Percentiles rank a stretch among this genome's conserved stretches.
Conservation (phyloP, 2,329 filamentous ascomycete species). For the Penicillium griseofulvum region DNA sequence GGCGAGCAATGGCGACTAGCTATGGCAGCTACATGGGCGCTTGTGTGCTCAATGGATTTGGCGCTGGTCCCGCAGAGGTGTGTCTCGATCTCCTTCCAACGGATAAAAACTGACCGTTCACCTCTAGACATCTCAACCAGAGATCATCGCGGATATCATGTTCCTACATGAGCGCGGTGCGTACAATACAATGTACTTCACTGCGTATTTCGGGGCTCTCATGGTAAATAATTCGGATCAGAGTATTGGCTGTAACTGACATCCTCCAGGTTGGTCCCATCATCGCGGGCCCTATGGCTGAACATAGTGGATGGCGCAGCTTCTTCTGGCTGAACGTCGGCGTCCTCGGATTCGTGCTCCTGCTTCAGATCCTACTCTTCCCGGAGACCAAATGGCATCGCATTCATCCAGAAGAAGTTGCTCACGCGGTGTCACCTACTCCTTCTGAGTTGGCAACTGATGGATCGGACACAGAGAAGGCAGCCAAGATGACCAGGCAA, state of each 20-base stretch:
- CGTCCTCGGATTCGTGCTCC: slow-evolving; percentile 49
- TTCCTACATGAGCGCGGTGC: slow-evolving; percentile 65
- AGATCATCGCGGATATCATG: slow-evolving; percentile 63
- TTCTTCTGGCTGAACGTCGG: slow-evolving; percentile 67
- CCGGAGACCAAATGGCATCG: slow-evolving; percentile 63
- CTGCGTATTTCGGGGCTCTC: slow-evolving; percentile 60
- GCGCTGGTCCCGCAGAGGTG: slow-evolving; percentile 59
- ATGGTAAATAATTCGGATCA: slow-evolving; percentile 46
- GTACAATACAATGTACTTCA: slow-evolving; percentile 58
- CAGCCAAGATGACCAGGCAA: slow-evolving; percentile 6
- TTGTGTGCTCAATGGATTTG: slow-evolving; percentile 61
- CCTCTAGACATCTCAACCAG: slow-evolving; percentile 56
- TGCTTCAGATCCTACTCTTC: slow-evolving; percentile 59
- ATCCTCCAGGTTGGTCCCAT: slow-evolving; percentile 52
- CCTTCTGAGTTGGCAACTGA: background rate
- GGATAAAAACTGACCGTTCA: background rate
- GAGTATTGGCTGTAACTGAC: slow-evolving; percentile 4
- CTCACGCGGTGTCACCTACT: background rate
- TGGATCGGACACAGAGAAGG: slow-evolving; percentile 17
- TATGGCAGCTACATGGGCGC: slow-evolving; percentile 65
- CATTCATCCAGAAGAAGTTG: slow-evolving; percentile 28
- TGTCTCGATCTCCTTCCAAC: background rate
- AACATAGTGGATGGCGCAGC: slow-evolving; percentile 57
- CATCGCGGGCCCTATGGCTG: slow-evolving; percentile 60
- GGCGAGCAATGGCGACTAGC: slow-evolving; percentile 57